Conservation (phyloP, 75 land plant species). For the Larix kaempferi region DNA sequence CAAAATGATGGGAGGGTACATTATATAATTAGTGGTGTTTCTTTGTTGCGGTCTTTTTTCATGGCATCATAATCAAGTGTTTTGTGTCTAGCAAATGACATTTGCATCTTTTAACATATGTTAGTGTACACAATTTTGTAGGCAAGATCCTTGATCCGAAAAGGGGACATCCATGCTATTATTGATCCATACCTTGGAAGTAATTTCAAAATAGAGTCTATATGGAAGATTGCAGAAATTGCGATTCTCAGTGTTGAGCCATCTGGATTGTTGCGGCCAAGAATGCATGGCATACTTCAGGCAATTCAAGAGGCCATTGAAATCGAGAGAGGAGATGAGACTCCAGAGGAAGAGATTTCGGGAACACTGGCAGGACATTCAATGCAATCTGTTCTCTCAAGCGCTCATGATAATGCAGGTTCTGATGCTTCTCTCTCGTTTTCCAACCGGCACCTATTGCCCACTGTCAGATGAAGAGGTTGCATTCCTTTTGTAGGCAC, state of each 20-base stretch:
- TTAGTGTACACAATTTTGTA: slow-evolving; percentile 9
- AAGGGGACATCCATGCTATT: slow-evolving; percentile 47
- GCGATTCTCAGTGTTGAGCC: slow-evolving; percentile 56
- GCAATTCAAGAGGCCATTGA: slow-evolving; percentile 57
- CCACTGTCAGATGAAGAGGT: background rate
- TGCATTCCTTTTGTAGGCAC: background rate
- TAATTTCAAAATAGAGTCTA: slow-evolving; percentile 40
- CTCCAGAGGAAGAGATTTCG: background rate
- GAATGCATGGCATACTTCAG: slow-evolving; percentile 47
- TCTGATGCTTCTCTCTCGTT: background rate
- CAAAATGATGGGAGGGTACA: too few species aligned
- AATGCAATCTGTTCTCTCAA: background rate
- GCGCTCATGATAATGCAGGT: background rate
- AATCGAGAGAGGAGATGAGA: slow-evolving; percentile 36
- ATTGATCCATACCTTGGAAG: slow-evolving; percentile 38
- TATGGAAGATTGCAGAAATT: slow-evolving; percentile 61
- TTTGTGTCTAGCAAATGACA: background rate
- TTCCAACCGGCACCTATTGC: background rate
- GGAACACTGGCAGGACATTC: background rate
- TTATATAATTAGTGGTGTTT: too few species aligned
- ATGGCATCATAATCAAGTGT: background rate
- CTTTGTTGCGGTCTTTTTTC: background rate
- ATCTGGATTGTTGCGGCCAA: slow-evolving; percentile 39
- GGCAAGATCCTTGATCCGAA: slow-evolving; percentile 51
- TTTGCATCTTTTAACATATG: background rate